Conservation (phyloP, 225 moss, liverwort and hornwort genomes). For the Polytrichum formosum region DNA sequence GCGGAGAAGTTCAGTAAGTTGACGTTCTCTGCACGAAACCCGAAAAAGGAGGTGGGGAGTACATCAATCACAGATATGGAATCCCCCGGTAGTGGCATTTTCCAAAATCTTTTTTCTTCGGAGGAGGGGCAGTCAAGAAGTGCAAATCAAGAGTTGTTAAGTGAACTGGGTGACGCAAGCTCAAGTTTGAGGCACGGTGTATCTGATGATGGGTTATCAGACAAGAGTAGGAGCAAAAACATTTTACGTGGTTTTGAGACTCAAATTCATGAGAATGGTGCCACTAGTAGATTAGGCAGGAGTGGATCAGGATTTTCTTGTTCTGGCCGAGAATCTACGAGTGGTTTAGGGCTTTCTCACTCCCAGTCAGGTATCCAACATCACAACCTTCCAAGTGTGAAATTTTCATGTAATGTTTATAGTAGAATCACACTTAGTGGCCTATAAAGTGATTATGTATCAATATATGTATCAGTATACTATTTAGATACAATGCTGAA, state of each 20-base stretch:
- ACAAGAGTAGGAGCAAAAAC: conserved; percentile 4
- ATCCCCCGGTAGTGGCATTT: neutral
- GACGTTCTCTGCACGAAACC: conserved; percentile 25
- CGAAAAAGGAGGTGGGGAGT: conserved; percentile 7
- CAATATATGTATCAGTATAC: no score
- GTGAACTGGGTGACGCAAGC: conserved; percentile 35
- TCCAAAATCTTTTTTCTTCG: conserved; percentile 1
- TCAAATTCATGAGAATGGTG: conserved; percentile 11
- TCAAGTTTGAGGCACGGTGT: conserved; percentile 20
- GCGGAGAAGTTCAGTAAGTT: conserved; percentile 44
- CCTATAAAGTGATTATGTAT: no score
- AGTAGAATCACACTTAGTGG: no score
- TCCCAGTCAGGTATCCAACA: no score
- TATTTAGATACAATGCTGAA: no score
- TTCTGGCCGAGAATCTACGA: no score
- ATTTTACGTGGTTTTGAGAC: conserved; percentile 1
- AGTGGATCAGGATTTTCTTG: conserved; percentile 19
- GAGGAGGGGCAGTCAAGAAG: conserved; percentile 21
- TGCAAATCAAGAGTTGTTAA: conserved; percentile 19
- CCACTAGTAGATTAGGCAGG: conserved; percentile 28
- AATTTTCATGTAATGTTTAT: no score
- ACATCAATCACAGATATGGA: neutral
- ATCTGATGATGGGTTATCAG: conserved; percentile 30
- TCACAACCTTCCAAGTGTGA: no score
- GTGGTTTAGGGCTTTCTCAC: no score